A percentile compares a stretch with the other conserved stretches of the same genome.
These are phyloP conservation scores for Pelargonium nanum DNA, from an alignment of 345 rosid species.

Conservation along the genomic window DNA sequence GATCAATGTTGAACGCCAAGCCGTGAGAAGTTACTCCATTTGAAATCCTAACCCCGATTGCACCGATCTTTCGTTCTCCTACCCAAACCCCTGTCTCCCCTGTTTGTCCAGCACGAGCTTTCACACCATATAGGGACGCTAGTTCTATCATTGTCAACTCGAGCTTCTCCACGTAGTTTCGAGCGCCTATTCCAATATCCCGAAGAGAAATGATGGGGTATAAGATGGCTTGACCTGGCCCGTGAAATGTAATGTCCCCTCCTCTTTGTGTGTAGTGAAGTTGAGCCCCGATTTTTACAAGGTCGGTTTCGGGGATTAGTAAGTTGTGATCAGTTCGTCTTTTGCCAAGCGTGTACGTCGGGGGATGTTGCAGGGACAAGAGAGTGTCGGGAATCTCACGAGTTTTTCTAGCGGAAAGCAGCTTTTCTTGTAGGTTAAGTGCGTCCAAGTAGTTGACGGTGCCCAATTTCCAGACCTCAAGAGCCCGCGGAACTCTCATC, in stretches of 20 bases:
- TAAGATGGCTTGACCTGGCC: constrained; percentile 72
- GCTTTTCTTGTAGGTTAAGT: constrained; percentile 71
- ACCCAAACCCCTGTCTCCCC: constrained; percentile 94
- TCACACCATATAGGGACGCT: constrained; percentile 56
- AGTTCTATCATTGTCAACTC: constrained; percentile 67
- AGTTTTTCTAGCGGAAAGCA: constrained; percentile 46
- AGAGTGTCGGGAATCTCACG: constrained; percentile 48
- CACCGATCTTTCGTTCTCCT: constrained; percentile 78
- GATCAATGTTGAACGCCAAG: constrained; percentile 70
- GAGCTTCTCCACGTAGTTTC: constrained; percentile 68
- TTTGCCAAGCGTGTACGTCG: constrained; percentile 75
- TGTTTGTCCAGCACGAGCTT: constrained; percentile 52
- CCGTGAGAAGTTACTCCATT: constrained; percentile 80
- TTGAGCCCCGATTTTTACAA: constrained; percentile 58
- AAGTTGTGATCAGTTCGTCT: constrained; percentile 72
- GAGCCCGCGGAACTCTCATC: constrained; percentile 47
- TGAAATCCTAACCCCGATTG: constrained; percentile 75
- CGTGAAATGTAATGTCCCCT: constrained; percentile 85
- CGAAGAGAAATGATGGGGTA: constrained; percentile 76
- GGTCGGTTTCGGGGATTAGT: constrained; percentile 51
- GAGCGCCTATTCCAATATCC: constrained; percentile 58
- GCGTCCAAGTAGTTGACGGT: constrained; percentile 59
- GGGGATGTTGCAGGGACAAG: constrained; percentile 77
- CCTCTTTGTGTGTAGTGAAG: constrained; percentile 91
- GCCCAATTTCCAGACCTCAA: constrained; percentile 74